Evolutionary conservation across 805 yeast species (phyloP), one percentile per base, ranked within the genome.

Genomic region (Candida germanica): DNA sequence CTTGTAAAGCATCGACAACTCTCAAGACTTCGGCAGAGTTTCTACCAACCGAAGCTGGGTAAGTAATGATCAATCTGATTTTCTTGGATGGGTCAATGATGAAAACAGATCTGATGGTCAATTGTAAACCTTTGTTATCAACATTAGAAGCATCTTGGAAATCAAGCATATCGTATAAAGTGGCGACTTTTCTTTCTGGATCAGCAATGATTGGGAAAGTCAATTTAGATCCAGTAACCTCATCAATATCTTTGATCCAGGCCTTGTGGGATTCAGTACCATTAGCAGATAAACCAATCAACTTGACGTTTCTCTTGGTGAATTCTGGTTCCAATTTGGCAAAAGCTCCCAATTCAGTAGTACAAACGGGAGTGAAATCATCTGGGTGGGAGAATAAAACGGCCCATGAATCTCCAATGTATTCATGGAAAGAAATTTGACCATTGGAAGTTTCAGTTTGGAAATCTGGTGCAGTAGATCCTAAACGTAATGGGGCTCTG

Each of bases 321-420:
- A 88, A 88, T 63, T 88, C 96, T 37, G 88, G 87, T 70, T 87
- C 85, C 66, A 87, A 77, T 53, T 80, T 76, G 46, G 96, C 88
- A 54, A 88, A 89, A 14, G 95, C 96, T 50, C 96, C 96, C 57
- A 88, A 75, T 71, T 88, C 97, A 39, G 96, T 88, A 55, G 96
- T 89, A 66, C 97, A 88, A 38, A 88, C 96, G 31, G 97, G 97
- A 13, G 97, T 88, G 74, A 87, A 89, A 64, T 88, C 97, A 38
- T 88, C 96, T 44, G 97, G 97, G 64, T 88, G 97, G 17, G 95
- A 85, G 69, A 88, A 88, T 55, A 88, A 71, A 34, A 88, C 80
- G 31, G 82, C 80, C 97, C 97, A 88, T 31, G 81, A 75, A 65
- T 83, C 79, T 32, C 91, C 91, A 50, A 87, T 71, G 72, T 72